These are phyloP conservation scores for Linum lewisii DNA, from an alignment of 345 rosid genomes.

Conservation along the genomic window DNA sequence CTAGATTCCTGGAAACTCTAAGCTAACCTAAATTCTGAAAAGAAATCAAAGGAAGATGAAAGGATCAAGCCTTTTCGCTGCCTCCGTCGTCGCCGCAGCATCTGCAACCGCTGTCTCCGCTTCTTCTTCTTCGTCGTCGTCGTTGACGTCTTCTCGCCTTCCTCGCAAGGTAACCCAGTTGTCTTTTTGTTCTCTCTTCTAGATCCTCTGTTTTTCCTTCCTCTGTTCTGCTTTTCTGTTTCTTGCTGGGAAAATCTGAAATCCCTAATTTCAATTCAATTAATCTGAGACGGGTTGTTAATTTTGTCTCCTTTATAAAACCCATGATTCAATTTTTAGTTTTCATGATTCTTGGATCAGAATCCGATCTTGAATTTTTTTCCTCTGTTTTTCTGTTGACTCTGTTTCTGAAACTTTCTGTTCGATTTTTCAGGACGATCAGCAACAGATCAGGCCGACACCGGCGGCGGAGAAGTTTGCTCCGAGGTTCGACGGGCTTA, in stretches of 20 bases:
- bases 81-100: background rate
- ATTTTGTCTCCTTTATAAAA: too few species aligned
- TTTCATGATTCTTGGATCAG: background rate
- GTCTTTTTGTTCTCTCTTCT: background rate
- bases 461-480: conserved; percentile 19
- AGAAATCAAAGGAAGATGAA: background rate
- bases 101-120: background rate
- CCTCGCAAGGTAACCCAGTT: background rate
- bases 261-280: too few species aligned
- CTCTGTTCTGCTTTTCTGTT: background rate
- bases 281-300: too few species aligned
- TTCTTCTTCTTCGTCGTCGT: background rate
- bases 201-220: background rate
- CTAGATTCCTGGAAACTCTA: background rate
- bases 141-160: too few species aligned
- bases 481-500: conserved; percentile 25
- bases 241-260: too few species aligned
- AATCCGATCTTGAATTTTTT: background rate
- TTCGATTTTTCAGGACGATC: conserved; percentile 9
- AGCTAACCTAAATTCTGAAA: background rate
- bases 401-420: too few species aligned
- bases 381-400: background rate
- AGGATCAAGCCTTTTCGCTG: background rate
- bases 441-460: conserved; percentile 3
- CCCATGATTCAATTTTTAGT: too few species aligned